Base-by-base conservation (phyloP, 768 basidiomycete genomes). In the Amanita exitialis region DNA sequence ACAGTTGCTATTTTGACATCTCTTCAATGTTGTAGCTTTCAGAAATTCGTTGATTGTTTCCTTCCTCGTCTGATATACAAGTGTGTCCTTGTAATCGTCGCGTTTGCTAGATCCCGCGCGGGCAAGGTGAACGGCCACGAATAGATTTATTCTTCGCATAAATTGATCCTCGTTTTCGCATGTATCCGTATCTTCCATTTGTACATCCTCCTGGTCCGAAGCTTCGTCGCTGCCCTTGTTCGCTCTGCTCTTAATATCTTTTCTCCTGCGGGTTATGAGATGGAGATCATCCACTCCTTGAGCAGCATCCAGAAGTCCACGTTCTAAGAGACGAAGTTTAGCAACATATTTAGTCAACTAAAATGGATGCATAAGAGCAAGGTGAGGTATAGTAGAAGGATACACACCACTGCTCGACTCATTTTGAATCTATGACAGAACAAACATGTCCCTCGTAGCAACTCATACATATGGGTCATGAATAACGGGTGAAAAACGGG, bases 401-500 rank as follows among this genome's bases (percentile, higher is more conserved):
- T 32, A 64, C 65, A 50, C 62, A 92, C 90, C 68, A 78, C 72
- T n/a, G 80, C 74, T 62, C 83, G 76, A 56, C 76, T 76, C 60
- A 85, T 67, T 69, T 93, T 92, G 69, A 97, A 96, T 56, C 73
- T 77, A 66, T 99, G 96, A 67, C 96, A 99, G 69, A 88, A 98
- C 64, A 95, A 69, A 70, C 96, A 99, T 12, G 82, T 82, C 34
- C 85, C 86, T 52, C 94, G 82, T 18, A 99, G 71, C 42, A 98
- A 70, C 56, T 85, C 86, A 64, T 83, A 94, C 74, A 87, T 83
- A 60, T 94, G 90, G 28, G 76, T 73, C 82, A 98, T 91, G 68
- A 98, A 99, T 35, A 99, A 70, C 0, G 96, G 96, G 61, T 99
- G 95, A 62, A 89, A 98, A 2, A 98, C 90, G 12, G 96, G 94